Percentiles rank a stretch among this genome's conserved stretches.
Conservation (phyloP, 805 yeast species). For the Metschnikowia baotianmanensis region DNA sequence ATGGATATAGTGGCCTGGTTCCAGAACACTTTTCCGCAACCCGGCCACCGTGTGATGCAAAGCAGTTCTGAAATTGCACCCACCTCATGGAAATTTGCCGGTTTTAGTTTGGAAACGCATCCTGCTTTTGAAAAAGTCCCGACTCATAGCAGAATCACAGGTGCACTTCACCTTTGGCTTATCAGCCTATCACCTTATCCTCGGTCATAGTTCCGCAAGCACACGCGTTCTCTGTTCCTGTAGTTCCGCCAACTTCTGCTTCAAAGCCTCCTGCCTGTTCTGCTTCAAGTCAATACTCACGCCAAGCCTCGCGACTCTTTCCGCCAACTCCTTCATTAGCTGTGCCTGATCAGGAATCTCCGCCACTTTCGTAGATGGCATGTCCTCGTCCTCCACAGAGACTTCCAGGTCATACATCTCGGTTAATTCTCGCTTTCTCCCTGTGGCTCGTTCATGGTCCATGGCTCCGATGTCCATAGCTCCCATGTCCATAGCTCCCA, state of each 20-base stretch:
- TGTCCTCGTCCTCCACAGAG: constrained; percentile 8
- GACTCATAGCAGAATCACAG: no score
- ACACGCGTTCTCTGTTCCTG: not conserved
- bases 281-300: not conserved
- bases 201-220: constrained; percentile 2
- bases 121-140: no score
- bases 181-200: no score
- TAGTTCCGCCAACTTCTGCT: not conserved
- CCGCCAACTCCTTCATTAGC: not conserved
- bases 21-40: no score
- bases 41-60: no score
- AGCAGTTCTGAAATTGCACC: no score
- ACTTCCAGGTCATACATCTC: constrained; percentile 17
- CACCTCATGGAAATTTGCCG: no score
- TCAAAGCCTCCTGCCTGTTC: not conserved
- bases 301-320: constrained; percentile 2
- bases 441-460: no score
- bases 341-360: not conserved
- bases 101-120: no score
- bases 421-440: no score
- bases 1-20: no score
- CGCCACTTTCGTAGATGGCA: not conserved
- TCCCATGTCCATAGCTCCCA: constrained; percentile 6
- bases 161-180: no score
- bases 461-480: not conserved